Evolutionary conservation across 352 stramenopile genomes (phyloP), one percentile per base, ranked within the genome.

Genomic region (Phytopythium litorale): DNA sequence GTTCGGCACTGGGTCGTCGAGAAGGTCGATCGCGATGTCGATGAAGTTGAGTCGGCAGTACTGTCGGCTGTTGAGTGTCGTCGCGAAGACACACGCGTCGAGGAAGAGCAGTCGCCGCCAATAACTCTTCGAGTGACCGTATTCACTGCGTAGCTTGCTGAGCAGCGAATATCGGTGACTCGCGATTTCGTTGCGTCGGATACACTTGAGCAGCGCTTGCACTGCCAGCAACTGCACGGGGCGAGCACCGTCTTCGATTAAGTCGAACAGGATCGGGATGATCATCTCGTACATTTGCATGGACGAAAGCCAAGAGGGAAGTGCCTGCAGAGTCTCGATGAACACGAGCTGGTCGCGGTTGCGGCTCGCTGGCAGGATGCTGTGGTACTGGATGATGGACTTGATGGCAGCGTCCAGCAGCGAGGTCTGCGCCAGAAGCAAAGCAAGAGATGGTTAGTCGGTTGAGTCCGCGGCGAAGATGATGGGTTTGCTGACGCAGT

Each of bases 31-130:
- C 12, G 81, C 85, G 8, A 88, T 73, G 49, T 92, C 81, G 6
- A 94, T 57, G 55, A 89, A 94, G 58, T 91, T 91, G 40, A 78
- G 68, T 8, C 82, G 76, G 56, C 73, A 90, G 62, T 94, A 94
- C 37, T 91, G 71, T 18, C 78, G 71, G 64, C 83, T 92, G 65
- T 94, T 92, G 38, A 86, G 66, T 25, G 64, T 71, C 8, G 86
- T 62, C 16, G 85, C 82, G 58, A 78, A 84, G 32, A 76, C 64
- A 33, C 85, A 89, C 0, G 81, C 81, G 23, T 94, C 85, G 0
- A 94, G 65, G 52, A 87, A 94, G 7, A 94, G 63, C 56, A 91
- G 71, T 3, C 85, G 79, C 55, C 83, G 68, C 85, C 83, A 94
- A 55, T 88, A 92, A 65, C 79, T 92, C 62, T 84, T 77, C 0